Conservation (phyloP, 495 filamentous ascomycete species). For the Aspergillus saccharolyticus region DNA sequence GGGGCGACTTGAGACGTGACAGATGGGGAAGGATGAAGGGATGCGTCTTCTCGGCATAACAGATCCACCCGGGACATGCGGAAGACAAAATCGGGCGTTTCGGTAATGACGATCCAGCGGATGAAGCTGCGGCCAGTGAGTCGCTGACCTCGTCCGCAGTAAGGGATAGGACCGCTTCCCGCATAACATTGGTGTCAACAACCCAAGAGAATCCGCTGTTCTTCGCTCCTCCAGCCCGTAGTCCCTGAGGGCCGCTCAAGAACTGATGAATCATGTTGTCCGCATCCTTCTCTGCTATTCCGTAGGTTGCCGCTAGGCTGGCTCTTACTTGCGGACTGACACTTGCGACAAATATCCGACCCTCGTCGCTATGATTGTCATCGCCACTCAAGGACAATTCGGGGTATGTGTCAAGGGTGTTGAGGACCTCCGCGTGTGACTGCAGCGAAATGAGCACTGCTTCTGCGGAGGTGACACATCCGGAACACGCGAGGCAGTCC, state of each 20-base stretch:
- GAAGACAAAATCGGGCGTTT: constrained; percentile 79
- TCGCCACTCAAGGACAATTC: constrained; percentile 34
- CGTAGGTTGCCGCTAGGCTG: constrained; percentile 76
- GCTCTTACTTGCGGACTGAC: constrained; percentile 87
- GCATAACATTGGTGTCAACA: constrained; percentile 75
- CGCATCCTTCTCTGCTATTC: constrained; percentile 65
- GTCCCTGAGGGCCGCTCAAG: constrained; percentile 62
- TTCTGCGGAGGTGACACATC: constrained; percentile 95
- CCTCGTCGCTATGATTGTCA: constrained; percentile 35
- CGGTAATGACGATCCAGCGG: constrained; percentile 27
- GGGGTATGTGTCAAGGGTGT: constrained; percentile 65
- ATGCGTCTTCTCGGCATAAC: constrained; percentile 97
- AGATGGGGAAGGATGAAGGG: constrained; percentile 88
- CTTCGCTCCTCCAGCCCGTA: constrained; percentile 62
- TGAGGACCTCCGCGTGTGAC: constrained; percentile 85
- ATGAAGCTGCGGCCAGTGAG: constrained; percentile 23
- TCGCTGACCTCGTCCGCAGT: constrained; percentile 72
- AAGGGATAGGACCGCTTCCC: constrained; percentile 70
- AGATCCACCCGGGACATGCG: constrained; percentile 96
- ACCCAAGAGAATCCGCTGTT: constrained; percentile 80
- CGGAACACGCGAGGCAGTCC: constrained; percentile 95
- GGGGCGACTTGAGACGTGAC: constrained; percentile 86
- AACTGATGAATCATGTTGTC: constrained; percentile 79
- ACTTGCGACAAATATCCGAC: constrained; percentile 79
- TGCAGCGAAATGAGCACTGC: constrained; percentile 90